A percentile compares a stretch with the other conserved stretches of the same genome.
Evolutionary conservation across 2,329 filamentous ascomycete genomes (phyloP).

Genomic region (Cladorrhinum sp.): DNA sequence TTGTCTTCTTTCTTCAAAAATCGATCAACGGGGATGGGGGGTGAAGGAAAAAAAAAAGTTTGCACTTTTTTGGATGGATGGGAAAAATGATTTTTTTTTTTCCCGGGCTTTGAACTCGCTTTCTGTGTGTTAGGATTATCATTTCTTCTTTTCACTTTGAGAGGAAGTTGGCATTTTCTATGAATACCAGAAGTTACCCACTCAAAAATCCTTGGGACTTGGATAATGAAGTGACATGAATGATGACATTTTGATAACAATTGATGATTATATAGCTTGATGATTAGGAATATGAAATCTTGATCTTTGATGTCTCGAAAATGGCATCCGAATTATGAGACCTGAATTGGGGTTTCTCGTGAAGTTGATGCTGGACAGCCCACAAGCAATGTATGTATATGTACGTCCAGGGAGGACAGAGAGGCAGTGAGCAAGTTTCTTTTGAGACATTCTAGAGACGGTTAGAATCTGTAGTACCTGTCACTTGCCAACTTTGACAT

Average conservation of each 20-base stretch:
- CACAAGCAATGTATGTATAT: too few species aligned
- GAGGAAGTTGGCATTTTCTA: constrained; percentile 22
- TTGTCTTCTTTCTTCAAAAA: constrained; percentile 25
- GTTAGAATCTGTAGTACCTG: too few species aligned
- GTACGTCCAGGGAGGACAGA: too few species aligned
- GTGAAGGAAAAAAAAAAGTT: constrained; percentile 2
- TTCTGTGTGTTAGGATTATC: constrained; percentile 59
- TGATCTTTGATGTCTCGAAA: too few species aligned
- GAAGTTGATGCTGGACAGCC: too few species aligned
- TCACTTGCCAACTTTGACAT: too few species aligned
- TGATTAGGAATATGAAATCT: too few species aligned
- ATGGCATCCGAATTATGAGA: too few species aligned
- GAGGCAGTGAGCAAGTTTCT: too few species aligned
- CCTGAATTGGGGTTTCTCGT: too few species aligned
- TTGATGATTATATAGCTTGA: too few species aligned
- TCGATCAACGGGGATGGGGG: constrained; percentile 15
- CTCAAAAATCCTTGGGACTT: constrained; percentile 39
- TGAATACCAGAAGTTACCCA: constrained; percentile 67
- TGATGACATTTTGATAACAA: not conserved
- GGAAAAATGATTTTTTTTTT: constrained; percentile 25
- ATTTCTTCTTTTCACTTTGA: constrained; percentile 28
- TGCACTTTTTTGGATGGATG: constrained; percentile 16
- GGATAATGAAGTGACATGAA: not conserved
- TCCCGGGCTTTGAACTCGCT: constrained; percentile 51
- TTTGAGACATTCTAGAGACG: too few species aligned